These are phyloP conservation scores for Suillus placidus DNA, from an alignment of 768 basidiomycete genomes.

Conservation along the genomic window DNA sequence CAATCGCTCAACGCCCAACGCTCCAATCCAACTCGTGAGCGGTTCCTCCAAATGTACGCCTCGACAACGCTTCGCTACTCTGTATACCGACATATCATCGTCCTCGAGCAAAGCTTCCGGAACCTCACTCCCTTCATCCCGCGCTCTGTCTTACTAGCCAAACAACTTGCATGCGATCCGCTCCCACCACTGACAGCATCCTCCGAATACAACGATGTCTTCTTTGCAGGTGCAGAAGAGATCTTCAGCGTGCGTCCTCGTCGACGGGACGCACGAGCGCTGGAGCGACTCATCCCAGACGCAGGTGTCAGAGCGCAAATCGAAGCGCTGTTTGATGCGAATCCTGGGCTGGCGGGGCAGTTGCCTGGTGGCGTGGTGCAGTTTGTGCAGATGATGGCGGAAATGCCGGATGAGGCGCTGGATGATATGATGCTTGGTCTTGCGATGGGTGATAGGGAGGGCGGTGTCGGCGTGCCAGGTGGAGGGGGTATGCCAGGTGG, in stretches of 20 bases:
- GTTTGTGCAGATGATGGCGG: slow-evolving; percentile 57
- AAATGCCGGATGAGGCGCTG: slow-evolving; percentile 59
- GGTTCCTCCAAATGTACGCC: slow-evolving; percentile 42
- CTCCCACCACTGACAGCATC: slow-evolving; percentile 69
- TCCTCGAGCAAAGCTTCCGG: slow-evolving; percentile 65
- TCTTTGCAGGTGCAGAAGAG: slow-evolving; percentile 72
- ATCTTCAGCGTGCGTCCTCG: slow-evolving; percentile 38
- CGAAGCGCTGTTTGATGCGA: slow-evolving; percentile 60
- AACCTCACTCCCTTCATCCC: slow-evolving; percentile 76
- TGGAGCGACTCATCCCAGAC: slow-evolving; percentile 64
- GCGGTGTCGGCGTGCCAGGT: slow-evolving; percentile 28
- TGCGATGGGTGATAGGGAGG: slow-evolving; percentile 40
- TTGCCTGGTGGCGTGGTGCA: slow-evolving; percentile 70
- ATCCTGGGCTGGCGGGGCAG: slow-evolving; percentile 54
- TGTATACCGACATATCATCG: slow-evolving; percentile 75
- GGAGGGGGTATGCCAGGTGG: slow-evolving; percentile 43
- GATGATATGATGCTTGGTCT: slow-evolving; percentile 59
- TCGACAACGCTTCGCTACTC: slow-evolving; percentile 48
- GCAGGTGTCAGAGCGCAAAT: slow-evolving; percentile 58
- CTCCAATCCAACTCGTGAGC: slow-evolving; percentile 30
- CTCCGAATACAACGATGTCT: slow-evolving; percentile 68
- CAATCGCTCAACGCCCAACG: slow-evolving; percentile 37
- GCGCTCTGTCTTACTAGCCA: slow-evolving; percentile 48
- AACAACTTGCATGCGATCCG: slow-evolving; percentile 81
- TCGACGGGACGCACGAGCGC: slow-evolving; percentile 51